Evolutionary conservation across 176 grass and related monocot species (phyloP), one percentile per base, ranked within the genome.

Genomic region (Miscanthus lutarioriparius): DNA sequence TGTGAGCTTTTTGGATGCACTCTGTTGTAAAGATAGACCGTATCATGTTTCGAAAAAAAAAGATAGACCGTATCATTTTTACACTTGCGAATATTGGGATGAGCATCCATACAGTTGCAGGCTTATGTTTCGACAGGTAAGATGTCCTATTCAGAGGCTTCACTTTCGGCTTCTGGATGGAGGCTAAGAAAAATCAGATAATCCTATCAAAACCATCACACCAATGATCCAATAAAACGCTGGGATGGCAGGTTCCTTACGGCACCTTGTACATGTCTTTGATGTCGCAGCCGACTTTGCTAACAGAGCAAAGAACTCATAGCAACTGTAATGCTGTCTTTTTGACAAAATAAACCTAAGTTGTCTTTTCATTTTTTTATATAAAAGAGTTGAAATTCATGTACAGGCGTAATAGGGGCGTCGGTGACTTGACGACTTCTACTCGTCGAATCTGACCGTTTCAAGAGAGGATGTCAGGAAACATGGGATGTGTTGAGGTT

Each of bases 61-160:
- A 43, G 41, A 43, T n/a, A 23, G 22, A 5, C 10, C n/a, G 10
- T 9, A 63, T 67, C 74, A 79, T 54, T 14, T 59, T 16, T 67
- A 86, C 84, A 74, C 37, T 74, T 83, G 28, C 59, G 64, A 30
- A 56, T 72, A 37, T 64, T 33, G 7, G 20, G 58, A 56, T 32
- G 73, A 67, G 56, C 22, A 49, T 71, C 8, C 5, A 7, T 39
- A 78, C 66, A 65, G 79, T 72, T 44, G 56, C 15, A 69, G 45
- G 67, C 36, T n/a, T 78, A 7, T 67, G 79, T 16, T 14, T 86
- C 79, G 73, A 28, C 74, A 90, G 88, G 80, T 90, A 79, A 10
- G 74, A 19, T 30, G 84, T 86, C 88, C 48, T 74, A 83, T 47
- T 90, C 84, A 38, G 27, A 74, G 6, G 26, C 28, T 61, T 90